phyloP scores from a whole-genome alignment of 2,329 filamentous ascomycete species.

The Penicillium sp. region DNA sequence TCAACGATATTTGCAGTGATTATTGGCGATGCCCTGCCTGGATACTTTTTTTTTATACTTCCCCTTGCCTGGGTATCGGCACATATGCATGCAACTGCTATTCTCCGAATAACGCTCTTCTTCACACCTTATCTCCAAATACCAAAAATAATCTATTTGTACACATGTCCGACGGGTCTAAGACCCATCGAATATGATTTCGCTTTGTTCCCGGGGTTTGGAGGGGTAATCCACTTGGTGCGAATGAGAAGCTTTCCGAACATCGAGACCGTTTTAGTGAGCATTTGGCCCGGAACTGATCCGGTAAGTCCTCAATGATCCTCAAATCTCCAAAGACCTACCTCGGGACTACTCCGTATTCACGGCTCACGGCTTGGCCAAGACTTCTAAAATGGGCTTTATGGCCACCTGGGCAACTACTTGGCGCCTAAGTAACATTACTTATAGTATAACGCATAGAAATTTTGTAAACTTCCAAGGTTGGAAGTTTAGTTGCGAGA shows the following conservation, averaged over 20 bases:
- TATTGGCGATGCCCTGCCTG: neutral
- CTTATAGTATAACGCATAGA: too few species aligned
- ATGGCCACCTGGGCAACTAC: too few species aligned
- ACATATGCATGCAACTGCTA: constrained; percentile 1
- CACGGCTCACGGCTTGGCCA: too few species aligned
- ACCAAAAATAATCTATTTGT: neutral
- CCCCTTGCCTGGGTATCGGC: neutral
- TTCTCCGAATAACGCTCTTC: constrained; percentile 11
- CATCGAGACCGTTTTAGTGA: neutral
- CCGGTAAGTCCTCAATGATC: neutral
- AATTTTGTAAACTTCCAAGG: too few species aligned
- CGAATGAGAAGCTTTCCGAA: neutral
- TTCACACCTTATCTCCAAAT: neutral
- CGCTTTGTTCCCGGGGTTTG: neutral
- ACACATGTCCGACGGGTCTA: neutral
- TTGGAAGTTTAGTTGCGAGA: too few species aligned
- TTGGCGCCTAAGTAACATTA: too few species aligned
- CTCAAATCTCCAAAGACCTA: too few species aligned
- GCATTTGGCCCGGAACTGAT: neutral
- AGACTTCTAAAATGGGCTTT: too few species aligned
- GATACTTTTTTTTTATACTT: neutral
- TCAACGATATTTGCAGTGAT: neutral
- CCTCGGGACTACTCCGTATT: neutral
- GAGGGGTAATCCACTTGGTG: neutral
- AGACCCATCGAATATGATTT: neutral